These are phyloP conservation scores for Linnemannia schmuckeri DNA, from an alignment of 192 early-diverging fungal genomes.

Conservation along the genomic window DNA sequence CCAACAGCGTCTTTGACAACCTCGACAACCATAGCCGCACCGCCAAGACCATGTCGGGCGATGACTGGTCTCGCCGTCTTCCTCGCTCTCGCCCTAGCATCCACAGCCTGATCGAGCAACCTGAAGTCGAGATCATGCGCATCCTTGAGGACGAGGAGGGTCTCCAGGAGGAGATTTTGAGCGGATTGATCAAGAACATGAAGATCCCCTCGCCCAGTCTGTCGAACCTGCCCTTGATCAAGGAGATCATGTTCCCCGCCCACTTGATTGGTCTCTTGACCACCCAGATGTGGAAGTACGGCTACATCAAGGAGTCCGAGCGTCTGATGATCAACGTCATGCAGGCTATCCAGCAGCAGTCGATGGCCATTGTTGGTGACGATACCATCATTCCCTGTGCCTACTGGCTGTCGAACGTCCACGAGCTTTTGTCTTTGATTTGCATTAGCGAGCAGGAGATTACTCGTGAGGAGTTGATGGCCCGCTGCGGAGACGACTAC, in stretches of 20 bases:
- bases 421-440: slow-evolving; percentile 94
- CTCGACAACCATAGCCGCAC: slow-evolving; percentile 52
- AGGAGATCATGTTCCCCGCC: slow-evolving; percentile 97
- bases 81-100: slow-evolving; percentile 50
- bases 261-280: slow-evolving; percentile 90
- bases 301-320: slow-evolving; percentile 86
- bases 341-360: slow-evolving; percentile 82
- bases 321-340: slow-evolving; percentile 90
- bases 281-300: slow-evolving; percentile 90
- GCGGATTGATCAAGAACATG: slow-evolving; percentile 89
- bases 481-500: slow-evolving; percentile 75
- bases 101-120: slow-evolving; percentile 52
- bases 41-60: slow-evolving; percentile 53
- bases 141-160: slow-evolving; percentile 73
- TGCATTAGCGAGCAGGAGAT: slow-evolving; percentile 56
- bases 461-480: slow-evolving; percentile 57
- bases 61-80: slow-evolving; percentile 52
- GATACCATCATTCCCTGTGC: slow-evolving; percentile 84
- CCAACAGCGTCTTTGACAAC: slow-evolving; percentile 56
- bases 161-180: slow-evolving; percentile 86
- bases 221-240: slow-evolving; percentile 80
- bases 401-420: slow-evolving; percentile 98
- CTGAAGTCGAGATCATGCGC: slow-evolving; percentile 67
- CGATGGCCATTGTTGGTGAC: slow-evolving; percentile 75
- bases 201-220: slow-evolving; percentile 90